These are phyloP conservation scores for Gastrolobium villosum DNA, from an alignment of 306 rosid species.

Conservation along the genomic window DNA sequence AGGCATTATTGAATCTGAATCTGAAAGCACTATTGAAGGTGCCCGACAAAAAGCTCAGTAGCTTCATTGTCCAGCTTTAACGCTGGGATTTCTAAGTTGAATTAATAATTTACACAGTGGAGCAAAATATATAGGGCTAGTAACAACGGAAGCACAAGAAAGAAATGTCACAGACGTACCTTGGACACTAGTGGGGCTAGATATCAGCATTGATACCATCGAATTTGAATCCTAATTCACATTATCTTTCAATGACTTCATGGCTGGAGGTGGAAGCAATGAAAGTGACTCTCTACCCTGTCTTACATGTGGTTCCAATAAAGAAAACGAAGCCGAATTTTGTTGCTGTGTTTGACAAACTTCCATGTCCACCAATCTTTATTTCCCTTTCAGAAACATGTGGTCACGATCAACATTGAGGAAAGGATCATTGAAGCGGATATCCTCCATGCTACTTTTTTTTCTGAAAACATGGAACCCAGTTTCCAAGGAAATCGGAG, in stretches of 20 bases:
- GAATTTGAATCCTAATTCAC: not conserved
- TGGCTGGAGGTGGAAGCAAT: not conserved
- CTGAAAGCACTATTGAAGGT: too few relatives aligned
- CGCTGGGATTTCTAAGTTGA: too few relatives aligned
- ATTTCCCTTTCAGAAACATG: not conserved
- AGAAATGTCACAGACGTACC: not conserved
- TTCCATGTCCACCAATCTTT: not conserved
- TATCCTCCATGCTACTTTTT: not conserved
- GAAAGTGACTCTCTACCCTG: not conserved
- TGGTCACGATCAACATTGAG: too few relatives aligned
- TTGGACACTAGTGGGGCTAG: not conserved
- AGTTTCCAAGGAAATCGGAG: not conserved
- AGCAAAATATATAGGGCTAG: not conserved
- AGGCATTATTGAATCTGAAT: too few relatives aligned
- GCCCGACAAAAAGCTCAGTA: too few relatives aligned
- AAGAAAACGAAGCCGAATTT: not conserved
- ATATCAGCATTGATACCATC: not conserved
- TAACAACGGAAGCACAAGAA: not conserved
- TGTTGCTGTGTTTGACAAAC: not conserved
- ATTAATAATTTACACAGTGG: too few relatives aligned
- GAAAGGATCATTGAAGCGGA: constrained; percentile 4
- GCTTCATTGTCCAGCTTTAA: too few relatives aligned
- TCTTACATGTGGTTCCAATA: not conserved
- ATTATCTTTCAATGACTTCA: not conserved
- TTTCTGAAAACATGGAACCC: not conserved